Evolutionary conservation across 331 rosid genomes (phyloP), one percentile per base, ranked within the genome.

Genomic region (Acacia concinna): DNA sequence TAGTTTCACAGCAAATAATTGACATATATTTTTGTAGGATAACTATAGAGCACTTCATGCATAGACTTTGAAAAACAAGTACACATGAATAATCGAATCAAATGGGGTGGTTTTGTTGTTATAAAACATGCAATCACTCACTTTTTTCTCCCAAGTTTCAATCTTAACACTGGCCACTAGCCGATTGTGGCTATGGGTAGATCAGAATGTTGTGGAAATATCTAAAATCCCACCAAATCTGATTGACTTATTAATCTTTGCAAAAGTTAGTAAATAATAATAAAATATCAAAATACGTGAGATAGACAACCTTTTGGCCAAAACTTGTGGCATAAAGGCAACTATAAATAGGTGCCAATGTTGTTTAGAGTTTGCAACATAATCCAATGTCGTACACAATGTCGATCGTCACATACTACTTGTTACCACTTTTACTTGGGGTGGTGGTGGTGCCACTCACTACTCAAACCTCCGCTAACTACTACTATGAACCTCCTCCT

Each of bases 381-480:
- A 56, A 34, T 0, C 31, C 76, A 83, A 67, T 81, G 84, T 52
- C 74, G 5, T 56, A 34, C 10, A 21, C 78, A 83, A 67, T 86
- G 89, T 52, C 77, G 1, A n/a, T n/a, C 46, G 34, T 3, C 12
- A 30, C 52, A 46, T 46, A 21, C 47, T n/a, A 70, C 71, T 28
- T 84, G 43, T 77, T 80, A 70, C 6, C 78, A 34, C 25, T 80
- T 15, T 62, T 90, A 37, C 73, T 87, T 18, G 91, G 84, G 57
- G 87, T 84, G 76, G 86, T 74, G 57, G 87, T 84, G 76, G 86
- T 74, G 79, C 15, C 68, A 43, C 13, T 80, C 71, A 84, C 84
- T 17, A 17, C 85, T 40, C 84, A 87, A 2, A 75, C 59, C 23
- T 10, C 66, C 6, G 87, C 75, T 13, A 28, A 65, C 13, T 70